Evolutionary conservation across 2,329 filamentous ascomycete species (phyloP), one percentile per base, ranked within the genome.

Genomic region (Penicillium decumbens): DNA sequence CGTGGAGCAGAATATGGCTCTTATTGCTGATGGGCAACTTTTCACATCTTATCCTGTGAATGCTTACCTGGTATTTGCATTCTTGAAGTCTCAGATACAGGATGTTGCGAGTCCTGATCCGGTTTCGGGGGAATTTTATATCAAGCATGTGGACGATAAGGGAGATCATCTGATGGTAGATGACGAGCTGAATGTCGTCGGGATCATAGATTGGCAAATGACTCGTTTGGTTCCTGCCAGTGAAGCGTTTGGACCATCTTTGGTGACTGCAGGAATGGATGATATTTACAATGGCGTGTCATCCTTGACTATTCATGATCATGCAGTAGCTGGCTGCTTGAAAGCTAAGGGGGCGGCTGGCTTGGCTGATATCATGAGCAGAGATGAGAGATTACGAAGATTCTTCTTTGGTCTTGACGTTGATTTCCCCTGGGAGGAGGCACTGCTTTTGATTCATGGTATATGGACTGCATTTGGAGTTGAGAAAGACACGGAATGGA

Each of bases 191-290:
- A 73, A 74, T 51, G 67, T 77, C 33, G 74, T 68, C 9, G 72
- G 72, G 1, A 72, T 77, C 24, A 75, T 77, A 47, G 72, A 77
- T 51, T 77, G 72, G 72, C 67, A 73, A 47, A 68, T 63, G 64
- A 58, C 64, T 42, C 43, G 50, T 23, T 44, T 48, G 3, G 52
- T 55, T 4, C 53, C 32, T 33, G 45, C 54, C 4, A 24, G 3
- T 29, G 41, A 56, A 46, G 51, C 41, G 2, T 54, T 54, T 46
- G 49, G 49, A n/a, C 47, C 50, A 3, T 55, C 53, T 47, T 46
- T 53, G 24, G 47, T 50, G 15, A 55, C 49, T 12, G 49, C 49
- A 23, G 40, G 52, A 15, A 55, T 50, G 49, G 41, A 18, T 27
- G 41, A 23, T 28, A 43, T 52, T 9, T 48, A 54, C 20, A 25